These are phyloP conservation scores for Gossypium schwendimanii DNA, from an alignment of 441 rosid species.

Conservation along the genomic window DNA sequence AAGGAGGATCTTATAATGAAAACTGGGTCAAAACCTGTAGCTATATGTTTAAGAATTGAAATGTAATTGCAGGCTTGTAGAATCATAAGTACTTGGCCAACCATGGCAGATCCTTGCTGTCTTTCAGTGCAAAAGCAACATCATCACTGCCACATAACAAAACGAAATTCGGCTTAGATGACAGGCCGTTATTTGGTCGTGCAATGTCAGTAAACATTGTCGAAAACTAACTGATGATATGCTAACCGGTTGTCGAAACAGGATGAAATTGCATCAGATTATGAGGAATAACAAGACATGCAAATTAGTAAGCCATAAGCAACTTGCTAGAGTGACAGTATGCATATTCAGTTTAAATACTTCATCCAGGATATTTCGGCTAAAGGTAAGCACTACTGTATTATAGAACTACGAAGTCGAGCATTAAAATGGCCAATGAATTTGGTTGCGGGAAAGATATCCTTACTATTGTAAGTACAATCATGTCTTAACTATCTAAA, in stretches of 20 bases:
- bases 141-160: slow-evolving; percentile 60
- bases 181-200: background rate
- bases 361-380: background rate
- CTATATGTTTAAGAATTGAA: slow-evolving; percentile 5
- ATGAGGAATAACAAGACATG: background rate
- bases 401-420: background rate
- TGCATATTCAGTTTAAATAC: background rate
- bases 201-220: slow-evolving; percentile 2
- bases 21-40: slow-evolving; percentile 23
- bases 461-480: background rate
- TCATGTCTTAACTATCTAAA: background rate
- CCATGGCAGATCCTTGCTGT: slow-evolving; percentile 76
- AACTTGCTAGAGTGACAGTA: background rate
- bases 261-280: background rate
- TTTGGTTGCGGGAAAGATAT: too few relatives aligned
- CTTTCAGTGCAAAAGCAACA: slow-evolving; percentile 82
- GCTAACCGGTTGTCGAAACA: background rate
- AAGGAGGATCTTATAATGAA: background rate
- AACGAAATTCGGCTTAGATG: slow-evolving; percentile 3
- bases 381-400: background rate
- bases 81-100: slow-evolving; percentile 67
- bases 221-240: background rate
- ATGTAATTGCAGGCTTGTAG: background rate
- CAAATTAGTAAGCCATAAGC: background rate
- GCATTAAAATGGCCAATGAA: background rate